Conservation (phyloP, 441 rosid species). For the Isatis lusitanica region DNA sequence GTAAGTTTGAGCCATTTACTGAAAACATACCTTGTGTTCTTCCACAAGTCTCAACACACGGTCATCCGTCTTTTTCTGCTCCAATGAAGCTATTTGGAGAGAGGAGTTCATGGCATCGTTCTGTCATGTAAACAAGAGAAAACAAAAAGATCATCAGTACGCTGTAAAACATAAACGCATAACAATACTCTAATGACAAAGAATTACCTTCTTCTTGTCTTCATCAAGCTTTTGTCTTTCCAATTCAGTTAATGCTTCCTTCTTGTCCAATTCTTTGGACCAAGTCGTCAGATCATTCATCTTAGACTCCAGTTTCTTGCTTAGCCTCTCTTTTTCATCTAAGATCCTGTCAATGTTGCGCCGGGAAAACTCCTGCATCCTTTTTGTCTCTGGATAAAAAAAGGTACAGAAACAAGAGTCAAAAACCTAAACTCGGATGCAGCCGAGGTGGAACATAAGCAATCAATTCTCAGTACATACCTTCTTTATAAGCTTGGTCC, state of each 20-base stretch:
- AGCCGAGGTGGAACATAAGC: background rate
- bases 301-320: conserved; percentile 56
- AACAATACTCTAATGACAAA: conserved; percentile 6
- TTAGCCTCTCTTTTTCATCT: conserved; percentile 64
- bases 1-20: conserved; percentile 5
- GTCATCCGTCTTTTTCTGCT: conserved; percentile 75
- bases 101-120: conserved; percentile 56
- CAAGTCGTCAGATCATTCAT: conserved; percentile 52
- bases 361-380: conserved; percentile 67
- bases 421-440: background rate
- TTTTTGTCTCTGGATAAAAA: conserved; percentile 62
- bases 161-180: background rate
- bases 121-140: conserved; percentile 41
- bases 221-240: conserved; percentile 84
- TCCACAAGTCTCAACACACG: conserved; percentile 70
- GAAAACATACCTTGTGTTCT: conserved; percentile 67
- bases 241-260: conserved; percentile 77
- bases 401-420: conserved; percentile 9
- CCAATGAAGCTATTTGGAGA: conserved; percentile 74
- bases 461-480: conserved; percentile 37
- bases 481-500: conserved; percentile 65
- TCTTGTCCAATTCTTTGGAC: conserved; percentile 73
- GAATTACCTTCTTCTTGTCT: conserved; percentile 66
- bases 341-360: conserved; percentile 57
- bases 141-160: conserved; percentile 16